Evolutionary conservation across 1,284 basidiomycete species (phyloP), one percentile per base, ranked within the genome.

Genomic region (Phellinidium pouzarii): DNA sequence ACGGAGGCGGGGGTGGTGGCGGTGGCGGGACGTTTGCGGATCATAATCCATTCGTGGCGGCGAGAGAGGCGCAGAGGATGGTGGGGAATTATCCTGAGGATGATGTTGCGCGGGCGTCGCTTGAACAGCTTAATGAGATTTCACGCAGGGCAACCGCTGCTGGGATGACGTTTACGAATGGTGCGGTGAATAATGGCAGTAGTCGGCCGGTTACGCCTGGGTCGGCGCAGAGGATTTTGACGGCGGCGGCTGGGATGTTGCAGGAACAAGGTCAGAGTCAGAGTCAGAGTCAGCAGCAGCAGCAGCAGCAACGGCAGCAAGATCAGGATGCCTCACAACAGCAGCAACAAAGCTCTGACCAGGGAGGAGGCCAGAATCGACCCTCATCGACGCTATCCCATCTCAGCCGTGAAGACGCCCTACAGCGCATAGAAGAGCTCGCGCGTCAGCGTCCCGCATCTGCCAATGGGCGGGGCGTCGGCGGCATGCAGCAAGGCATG

Each of bases 81-180:
- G 73, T 71, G 40, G 66, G 65, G 60, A 61, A 74, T 45, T 81
- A 75, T 56, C 70, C 70, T 3, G 71, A 79, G 61, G 69, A 69
- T 49, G 79, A 77, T 58, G 74, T 86, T 44, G 82, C 82, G 1
- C 74, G 78, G 26, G 80, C 80, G 4, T 71, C 71, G 14, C 73
- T 87, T 58, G 74, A 78, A 59, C 84, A 87, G 64, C 84, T 90
- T 79, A 87, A 80, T 66, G 84, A 87, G 64, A 77, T 85, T 57
- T 82, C 82, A 23, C 70, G 81, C 45, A 73, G 82, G 27, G 82
- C 80, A 20, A 70, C 72, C 61, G 68, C 63, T 50, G 68, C 65
- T 38, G 69, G 72, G 3, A 64, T 69, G 70, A 65, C 68, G 37
- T 75, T 78, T 65, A 53, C 57, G 23, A 62, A 56, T 19, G 44